Conservation (phyloP, 805 yeast genomes). For the Starmerella apicola region DNA sequence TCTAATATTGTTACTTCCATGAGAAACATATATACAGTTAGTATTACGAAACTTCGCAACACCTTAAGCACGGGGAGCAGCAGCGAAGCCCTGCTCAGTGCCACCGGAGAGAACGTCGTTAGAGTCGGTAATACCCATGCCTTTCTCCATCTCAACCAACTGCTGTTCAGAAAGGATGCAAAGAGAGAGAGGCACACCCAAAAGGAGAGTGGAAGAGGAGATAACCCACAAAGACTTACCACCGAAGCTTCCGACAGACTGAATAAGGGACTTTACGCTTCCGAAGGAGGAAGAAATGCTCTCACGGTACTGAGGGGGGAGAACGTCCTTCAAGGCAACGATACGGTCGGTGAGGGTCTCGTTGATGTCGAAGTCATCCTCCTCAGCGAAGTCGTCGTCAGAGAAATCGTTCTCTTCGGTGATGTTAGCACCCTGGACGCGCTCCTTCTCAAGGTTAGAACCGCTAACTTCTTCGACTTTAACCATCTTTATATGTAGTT, state of each 20-base stretch:
- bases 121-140: conserved; percentile 35
- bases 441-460: conserved; percentile 27
- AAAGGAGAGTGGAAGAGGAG: conserved; percentile 67
- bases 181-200: conserved; percentile 87
- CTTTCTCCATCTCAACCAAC: conserved; percentile 86
- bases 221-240: conserved; percentile 77
- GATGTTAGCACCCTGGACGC: conserved; percentile 32
- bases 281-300: conserved; percentile 28
- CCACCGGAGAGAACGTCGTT: conserved; percentile 27
- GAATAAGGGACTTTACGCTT: conserved; percentile 28
- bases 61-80: conserved; percentile 12
- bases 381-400: conserved; percentile 34
- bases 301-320: conserved; percentile 77
- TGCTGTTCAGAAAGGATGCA: conserved; percentile 88
- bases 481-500: conserved; percentile 63
- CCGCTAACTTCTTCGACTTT: conserved; percentile 63
- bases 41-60: not conserved
- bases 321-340: conserved; percentile 79
- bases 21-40: conserved; percentile 3
- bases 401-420: conserved; percentile 29
- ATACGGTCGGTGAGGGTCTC: conserved; percentile 83
- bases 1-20: no score
- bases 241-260: conserved; percentile 42
- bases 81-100: conserved; percentile 28
- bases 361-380: conserved; percentile 59